phyloP scores from a whole-genome alignment of 2,329 filamentous ascomycete species.

The Claviceps sp. region DNA sequence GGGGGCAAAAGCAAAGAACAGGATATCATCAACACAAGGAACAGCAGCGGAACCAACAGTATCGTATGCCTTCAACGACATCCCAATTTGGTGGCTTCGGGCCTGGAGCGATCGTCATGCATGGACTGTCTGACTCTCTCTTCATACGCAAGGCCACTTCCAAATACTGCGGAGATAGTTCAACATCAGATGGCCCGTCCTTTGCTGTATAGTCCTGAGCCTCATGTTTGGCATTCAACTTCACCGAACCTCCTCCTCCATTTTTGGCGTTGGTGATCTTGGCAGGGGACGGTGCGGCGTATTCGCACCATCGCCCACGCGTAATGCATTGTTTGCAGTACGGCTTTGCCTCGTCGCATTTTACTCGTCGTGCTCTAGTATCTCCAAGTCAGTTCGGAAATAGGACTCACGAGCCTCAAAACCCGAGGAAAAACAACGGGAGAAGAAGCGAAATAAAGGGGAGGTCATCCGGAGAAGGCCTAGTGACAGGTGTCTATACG shows the following conservation, averaged over 20 bases:
- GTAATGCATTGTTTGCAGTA: constrained; percentile 3
- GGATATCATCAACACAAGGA: neutral
- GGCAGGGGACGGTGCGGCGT: neutral
- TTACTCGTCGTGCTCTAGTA: constrained; percentile 1
- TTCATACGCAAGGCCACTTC: neutral
- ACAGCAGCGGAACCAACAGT: neutral
- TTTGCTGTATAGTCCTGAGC: neutral
- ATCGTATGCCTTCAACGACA: constrained; percentile 1
- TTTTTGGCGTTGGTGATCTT: neutral
- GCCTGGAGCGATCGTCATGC: neutral
- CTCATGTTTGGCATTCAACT: neutral
- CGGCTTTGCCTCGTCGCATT: constrained; percentile 4
- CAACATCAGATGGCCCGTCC: neutral
- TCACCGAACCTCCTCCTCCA: neutral
- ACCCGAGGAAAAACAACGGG: neutral
- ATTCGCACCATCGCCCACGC: constrained; percentile 4
- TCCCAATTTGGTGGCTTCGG: constrained; percentile 3
- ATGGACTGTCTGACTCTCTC: neutral
- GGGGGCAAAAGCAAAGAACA: neutral
- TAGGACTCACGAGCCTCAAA: neutral
- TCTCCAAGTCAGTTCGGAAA: neutral
- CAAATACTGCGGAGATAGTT: neutral
- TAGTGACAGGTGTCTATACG: neutral
- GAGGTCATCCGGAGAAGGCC: neutral
- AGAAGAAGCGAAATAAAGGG: no score